Evolutionary conservation across 495 filamentous ascomycete genomes (phyloP).

Genomic region (Aspergillus homomorphus): DNA sequence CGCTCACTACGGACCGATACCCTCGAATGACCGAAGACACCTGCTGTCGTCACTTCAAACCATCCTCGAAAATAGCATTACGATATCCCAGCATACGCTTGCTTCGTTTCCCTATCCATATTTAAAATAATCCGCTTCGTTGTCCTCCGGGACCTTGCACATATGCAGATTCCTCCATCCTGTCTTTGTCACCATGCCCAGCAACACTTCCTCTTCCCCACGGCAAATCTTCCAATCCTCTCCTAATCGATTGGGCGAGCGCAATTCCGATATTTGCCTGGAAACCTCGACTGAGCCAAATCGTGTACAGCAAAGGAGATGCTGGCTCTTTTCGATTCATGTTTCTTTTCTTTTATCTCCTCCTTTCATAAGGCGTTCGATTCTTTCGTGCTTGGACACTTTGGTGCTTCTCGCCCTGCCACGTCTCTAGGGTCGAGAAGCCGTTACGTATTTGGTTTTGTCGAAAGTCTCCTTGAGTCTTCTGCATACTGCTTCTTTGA

Average conservation of each 20-base stretch:
- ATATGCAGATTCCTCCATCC: constrained; percentile 27
- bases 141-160: constrained; percentile 34
- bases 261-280: not conserved
- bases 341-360: constrained; percentile 18
- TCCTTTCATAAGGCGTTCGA: constrained; percentile 19
- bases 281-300: constrained; percentile 9
- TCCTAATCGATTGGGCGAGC: not conserved
- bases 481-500: constrained; percentile 14
- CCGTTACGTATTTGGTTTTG: constrained; percentile 24
- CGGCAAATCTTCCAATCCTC: constrained; percentile 2
- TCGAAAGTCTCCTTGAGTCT: constrained; percentile 17
- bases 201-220: constrained; percentile 1
- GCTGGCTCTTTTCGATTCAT: constrained; percentile 23
- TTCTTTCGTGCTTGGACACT: constrained; percentile 31
- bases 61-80: constrained; percentile 38
- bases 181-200: constrained; percentile 15
- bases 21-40: constrained; percentile 11
- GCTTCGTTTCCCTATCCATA: constrained; percentile 22
- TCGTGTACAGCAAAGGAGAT: constrained; percentile 35
- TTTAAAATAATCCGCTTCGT: constrained; percentile 25
- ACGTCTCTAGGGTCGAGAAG: constrained; percentile 43
- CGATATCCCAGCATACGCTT: constrained; percentile 33
- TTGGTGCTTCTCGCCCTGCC: constrained; percentile 38
- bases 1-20: constrained; percentile 8
- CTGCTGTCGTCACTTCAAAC: constrained; percentile 24